A percentile compares a stretch with the other conserved stretches of the same genome.
Evolutionary conservation across 768 basidiomycete species (phyloP).

Genomic region (Tricholoma sp.): DNA sequence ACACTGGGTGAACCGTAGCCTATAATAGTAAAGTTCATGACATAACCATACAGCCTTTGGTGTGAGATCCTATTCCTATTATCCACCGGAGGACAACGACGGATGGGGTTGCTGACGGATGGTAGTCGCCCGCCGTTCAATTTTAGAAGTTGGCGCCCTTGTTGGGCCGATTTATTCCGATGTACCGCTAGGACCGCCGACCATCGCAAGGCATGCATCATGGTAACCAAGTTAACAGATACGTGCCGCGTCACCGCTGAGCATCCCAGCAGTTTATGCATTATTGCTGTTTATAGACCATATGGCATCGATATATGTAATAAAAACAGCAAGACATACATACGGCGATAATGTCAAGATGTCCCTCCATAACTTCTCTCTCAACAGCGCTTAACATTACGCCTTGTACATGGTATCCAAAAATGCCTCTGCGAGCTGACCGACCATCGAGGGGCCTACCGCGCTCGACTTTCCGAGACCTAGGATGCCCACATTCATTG

Average conservation of each 20-base stretch:
- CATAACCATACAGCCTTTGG: too few species aligned
- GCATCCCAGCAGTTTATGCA: neutral
- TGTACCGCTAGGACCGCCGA: too few species aligned
- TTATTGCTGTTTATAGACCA: neutral
- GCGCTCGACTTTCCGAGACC: conserved; percentile 80
- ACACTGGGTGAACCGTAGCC: neutral
- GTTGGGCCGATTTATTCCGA: too few species aligned
- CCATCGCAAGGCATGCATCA: too few species aligned
- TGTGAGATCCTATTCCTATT: too few species aligned
- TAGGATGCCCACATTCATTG: conserved; percentile 19
- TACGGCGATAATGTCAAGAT: neutral
- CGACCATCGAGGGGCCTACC: conserved; percentile 77
- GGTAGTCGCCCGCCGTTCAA: too few species aligned
- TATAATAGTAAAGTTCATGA: too few species aligned
- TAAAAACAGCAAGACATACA: neutral
- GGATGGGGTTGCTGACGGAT: too few species aligned
- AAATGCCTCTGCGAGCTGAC: conserved; percentile 72
- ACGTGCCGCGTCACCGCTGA: too few species aligned
- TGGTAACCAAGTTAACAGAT: too few species aligned
- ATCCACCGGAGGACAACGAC: too few species aligned
- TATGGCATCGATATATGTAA: neutral
- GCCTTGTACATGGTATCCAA: conserved; percentile 82
- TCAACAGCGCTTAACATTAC: conserved; percentile 21
- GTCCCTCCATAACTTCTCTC: neutral
- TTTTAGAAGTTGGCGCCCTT: too few species aligned